Conservation (phyloP, 202 grass and related monocot species). For the Panicum virgatum region DNA sequence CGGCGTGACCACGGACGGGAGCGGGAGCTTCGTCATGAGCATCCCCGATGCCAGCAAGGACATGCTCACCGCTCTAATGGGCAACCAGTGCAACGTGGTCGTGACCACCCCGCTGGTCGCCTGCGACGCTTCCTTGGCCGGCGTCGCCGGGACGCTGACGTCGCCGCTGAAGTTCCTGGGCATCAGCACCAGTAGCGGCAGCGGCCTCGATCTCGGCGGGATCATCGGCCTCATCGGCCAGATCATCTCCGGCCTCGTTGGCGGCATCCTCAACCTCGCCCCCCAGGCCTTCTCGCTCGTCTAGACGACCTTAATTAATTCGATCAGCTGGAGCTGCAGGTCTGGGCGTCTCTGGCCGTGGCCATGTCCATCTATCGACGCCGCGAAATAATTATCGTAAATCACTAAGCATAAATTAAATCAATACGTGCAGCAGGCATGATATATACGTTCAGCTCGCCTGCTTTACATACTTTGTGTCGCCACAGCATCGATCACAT, state of each 20-base stretch:
- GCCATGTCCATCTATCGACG: not conserved
- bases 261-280: constrained; percentile 31
- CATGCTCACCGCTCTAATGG: not conserved
- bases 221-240: constrained; percentile 1
- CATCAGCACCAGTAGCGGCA: not conserved
- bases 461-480: not conserved
- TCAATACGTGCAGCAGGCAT: not conserved
- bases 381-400: not conserved
- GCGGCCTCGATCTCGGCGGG: not conserved
- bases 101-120: constrained; percentile 56
- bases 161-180: constrained; percentile 41
- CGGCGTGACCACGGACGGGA: constrained; percentile 38
- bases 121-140: constrained; percentile 48
- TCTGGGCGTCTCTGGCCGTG: not conserved
- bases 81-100: constrained; percentile 42
- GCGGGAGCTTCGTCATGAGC: constrained; percentile 37
- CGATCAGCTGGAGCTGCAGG: not conserved
- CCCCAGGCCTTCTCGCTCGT: constrained; percentile 28
- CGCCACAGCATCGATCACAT: not conserved
- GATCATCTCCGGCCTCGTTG: constrained; percentile 6
- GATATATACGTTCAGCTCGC: not conserved
- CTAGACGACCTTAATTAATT: constrained; percentile 8
- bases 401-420: constrained; percentile 4
- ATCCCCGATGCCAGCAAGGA: rapidly evolving
- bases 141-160: constrained; percentile 35